Evolutionary conservation across 1,284 basidiomycete genomes (phyloP).

Genomic region (Sutorius eximius): DNA sequence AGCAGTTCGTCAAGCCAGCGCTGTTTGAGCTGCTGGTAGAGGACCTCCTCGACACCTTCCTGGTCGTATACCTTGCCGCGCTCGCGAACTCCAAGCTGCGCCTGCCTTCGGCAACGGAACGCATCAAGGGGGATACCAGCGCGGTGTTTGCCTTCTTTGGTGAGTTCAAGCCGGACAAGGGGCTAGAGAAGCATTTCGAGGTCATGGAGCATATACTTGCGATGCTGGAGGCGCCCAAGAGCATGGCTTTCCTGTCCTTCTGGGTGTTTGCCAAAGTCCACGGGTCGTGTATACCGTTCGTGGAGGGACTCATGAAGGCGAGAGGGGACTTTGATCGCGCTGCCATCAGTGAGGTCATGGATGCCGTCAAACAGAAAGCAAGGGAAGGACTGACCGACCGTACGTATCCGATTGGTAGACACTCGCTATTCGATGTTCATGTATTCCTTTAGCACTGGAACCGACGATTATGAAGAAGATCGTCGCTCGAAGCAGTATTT

Average conservation of each 20-base stretch:
- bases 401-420: slow-evolving; percentile 45
- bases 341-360: slow-evolving; percentile 90
- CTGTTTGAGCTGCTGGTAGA: slow-evolving; percentile 92
- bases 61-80: slow-evolving; percentile 88
- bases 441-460: slow-evolving; percentile 53
- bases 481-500: slow-evolving; percentile 70
- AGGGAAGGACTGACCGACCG: slow-evolving; percentile 83
- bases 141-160: slow-evolving; percentile 82
- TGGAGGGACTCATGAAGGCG: slow-evolving; percentile 87
- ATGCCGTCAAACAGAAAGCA: slow-evolving; percentile 88
- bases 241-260: slow-evolving; percentile 93
- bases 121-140: slow-evolving; percentile 81
- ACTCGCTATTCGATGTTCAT: slow-evolving; percentile 7
- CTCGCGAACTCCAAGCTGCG: slow-evolving; percentile 86
- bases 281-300: slow-evolving; percentile 90
- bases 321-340: slow-evolving; percentile 90
- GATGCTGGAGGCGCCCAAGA: slow-evolving; percentile 87
- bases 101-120: slow-evolving; percentile 82
- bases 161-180: slow-evolving; percentile 75
- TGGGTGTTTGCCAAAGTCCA: slow-evolving; percentile 96
- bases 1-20: slow-evolving; percentile 86
- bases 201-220: slow-evolving; percentile 85
- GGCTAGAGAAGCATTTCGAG: slow-evolving; percentile 83
- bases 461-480: slow-evolving; percentile 88
- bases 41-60: slow-evolving; percentile 89